Base-by-base conservation (phyloP, 2,329 filamentous ascomycete species). In the Fusarium cicatricum region DNA sequence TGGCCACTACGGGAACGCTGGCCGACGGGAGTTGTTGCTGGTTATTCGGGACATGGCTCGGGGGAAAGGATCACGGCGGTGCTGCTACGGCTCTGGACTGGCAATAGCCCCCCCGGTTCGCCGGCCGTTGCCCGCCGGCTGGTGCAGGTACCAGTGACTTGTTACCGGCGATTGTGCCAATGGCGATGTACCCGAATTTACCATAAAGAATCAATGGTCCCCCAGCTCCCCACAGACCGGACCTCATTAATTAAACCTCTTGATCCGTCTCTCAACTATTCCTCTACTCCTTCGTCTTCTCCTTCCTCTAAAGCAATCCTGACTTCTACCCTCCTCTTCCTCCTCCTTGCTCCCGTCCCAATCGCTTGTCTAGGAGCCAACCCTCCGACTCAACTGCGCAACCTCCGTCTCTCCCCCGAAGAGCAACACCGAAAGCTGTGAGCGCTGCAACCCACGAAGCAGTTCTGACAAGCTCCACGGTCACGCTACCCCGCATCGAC, bases 51-150 rank as follows among this genome's bases (percentile, higher is more conserved):
- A 67, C 45, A 38, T 62, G 56, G 62, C 54, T 69, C 67, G 67
- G 67, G 66, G 67, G 65, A 69, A 69, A 68, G 67, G 67, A 69
- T 67, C 66, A 65, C 59, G 58, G 60, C 55, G 51, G 52, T 56
- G 55, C 55, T 45, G 51, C 40, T 23, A 44, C 56, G 61, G 50
- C 53, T 41, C 58, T 52, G 26, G 26, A 29, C 45, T 62, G 46
- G 40, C 44, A 44, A 47, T 38, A 34, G 33, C 39, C 60, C 65
- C 66, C 66, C 66, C 66, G 66, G 66, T 69, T 69, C 66, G 52
- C 66, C 66, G 66, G 66, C 55, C 56, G 56, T 60, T 54, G 51
- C 56, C 65, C 46, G 64, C 58, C 59, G 59, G 52, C 55, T 58
- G 52, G 65, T 68, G 60, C 65, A 66, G 60, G 65, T 68, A 65